Base-by-base conservation (phyloP, 1,139 yeast genomes). In the Meyerozyma elateridarum region DNA sequence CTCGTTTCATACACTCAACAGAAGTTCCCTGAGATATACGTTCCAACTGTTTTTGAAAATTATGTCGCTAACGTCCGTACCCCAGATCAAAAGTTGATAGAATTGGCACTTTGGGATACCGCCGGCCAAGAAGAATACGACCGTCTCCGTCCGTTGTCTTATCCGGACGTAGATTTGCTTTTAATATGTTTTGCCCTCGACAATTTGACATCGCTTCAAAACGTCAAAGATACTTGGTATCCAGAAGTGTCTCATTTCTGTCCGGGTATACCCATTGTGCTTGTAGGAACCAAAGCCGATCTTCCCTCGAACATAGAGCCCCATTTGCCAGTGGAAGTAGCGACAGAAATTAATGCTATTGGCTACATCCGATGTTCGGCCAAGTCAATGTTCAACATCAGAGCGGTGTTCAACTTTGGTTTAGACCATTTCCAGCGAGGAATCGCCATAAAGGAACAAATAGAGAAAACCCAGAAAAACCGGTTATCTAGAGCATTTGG, bases 51-150 rank as follows among this genome's bases (percentile, higher is more conserved):
- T 15, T 87, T 87, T 59, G 95, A 87, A 48, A 85, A 85, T 55
- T 85, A 85, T 49, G 77, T 84, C 16, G 76, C 88, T 8, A 74
- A 75, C 32, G 76, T 84, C 4, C 54, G 59, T 26, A 69, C 79
- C 0, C 79, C 85, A 2, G 60, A 61, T 32, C 69, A 67, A 25
- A 73, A 76, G 41, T 46, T 59, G 2, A 51, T 68, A n/a, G 93
- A 77, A 59, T 64, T 85, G 49, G 91, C 84, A 17, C 59, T 85
- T 28, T 85, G 95, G 94, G 97, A 89, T 56, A 87, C 96, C 0
- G 96, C 96, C 0, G 95, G 96, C 4, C 95, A 87, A 57, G 95
- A 87, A 56, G 95, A 85, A 54, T 87, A 85, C 53, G 94, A 84
- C 54, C 60, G 96, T 36, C 62, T 87, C 38, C 65, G 96, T 43